Conservation (phyloP, 495 filamentous ascomycete species). For the Margaritispora aquatica region DNA sequence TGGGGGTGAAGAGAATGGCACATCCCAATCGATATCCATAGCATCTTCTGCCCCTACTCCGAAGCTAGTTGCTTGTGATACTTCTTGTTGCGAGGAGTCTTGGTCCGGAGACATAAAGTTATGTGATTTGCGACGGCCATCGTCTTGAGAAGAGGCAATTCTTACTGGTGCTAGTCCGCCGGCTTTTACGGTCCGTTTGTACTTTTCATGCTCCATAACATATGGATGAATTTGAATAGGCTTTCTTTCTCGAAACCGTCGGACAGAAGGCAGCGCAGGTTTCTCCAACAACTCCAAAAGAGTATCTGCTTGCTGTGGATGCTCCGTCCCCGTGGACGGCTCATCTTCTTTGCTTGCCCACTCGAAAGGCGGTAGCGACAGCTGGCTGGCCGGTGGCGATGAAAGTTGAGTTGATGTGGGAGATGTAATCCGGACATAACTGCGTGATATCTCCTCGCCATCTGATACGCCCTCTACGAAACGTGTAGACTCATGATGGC, state of each 20-base stretch:
- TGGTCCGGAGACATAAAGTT: constrained; percentile 9
- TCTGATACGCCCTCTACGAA: neutral
- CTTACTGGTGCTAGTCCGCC: constrained; percentile 58
- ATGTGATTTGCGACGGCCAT: constrained; percentile 20
- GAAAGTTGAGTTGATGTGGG: constrained; percentile 15
- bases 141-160: constrained; percentile 32
- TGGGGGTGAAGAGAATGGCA: neutral
- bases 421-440: constrained; percentile 22
- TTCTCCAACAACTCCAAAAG: neutral
- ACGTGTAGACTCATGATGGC: neutral
- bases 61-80: constrained; percentile 17
- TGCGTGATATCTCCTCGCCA: constrained; percentile 21
- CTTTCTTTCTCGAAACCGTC: constrained; percentile 55
- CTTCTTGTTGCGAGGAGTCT: constrained; percentile 18
- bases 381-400: constrained; percentile 5
- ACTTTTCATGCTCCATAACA: constrained; percentile 59
- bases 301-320: neutral
- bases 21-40: constrained; percentile 14
- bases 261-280: neutral
- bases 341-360: neutral
- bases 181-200: constrained; percentile 51
- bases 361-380: neutral
- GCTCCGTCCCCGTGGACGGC: neutral
- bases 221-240: constrained; percentile 75
- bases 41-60: constrained; percentile 20